phyloP scores from a whole-genome alignment of 140 eudicot genomes.

The Ambrosia hybrid region DNA sequence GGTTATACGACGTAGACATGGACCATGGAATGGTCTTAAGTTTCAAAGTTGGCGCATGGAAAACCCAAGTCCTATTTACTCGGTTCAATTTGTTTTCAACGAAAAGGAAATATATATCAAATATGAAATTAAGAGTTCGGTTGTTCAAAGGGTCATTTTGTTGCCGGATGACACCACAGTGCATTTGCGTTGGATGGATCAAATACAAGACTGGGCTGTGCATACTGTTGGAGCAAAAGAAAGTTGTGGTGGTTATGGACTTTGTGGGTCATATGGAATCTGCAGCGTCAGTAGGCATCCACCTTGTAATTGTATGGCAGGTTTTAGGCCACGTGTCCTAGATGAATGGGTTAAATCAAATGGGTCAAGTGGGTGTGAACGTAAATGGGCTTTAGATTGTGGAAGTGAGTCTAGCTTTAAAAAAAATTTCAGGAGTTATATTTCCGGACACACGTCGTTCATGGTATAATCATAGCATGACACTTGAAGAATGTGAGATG shows the following conservation, averaged over 20 bases:
- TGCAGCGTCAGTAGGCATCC: neutral
- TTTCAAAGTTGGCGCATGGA: constrained; percentile 21
- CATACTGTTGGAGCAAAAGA: neutral
- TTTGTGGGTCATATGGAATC: constrained; percentile 7
- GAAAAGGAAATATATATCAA: constrained; percentile 15
- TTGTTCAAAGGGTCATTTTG: neutral
- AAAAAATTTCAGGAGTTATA: neutral
- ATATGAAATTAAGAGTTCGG: neutral
- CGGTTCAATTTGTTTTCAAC: neutral
- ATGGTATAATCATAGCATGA: constrained; percentile 15
- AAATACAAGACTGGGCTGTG: constrained; percentile 3
- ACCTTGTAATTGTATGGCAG: constrained; percentile 25
- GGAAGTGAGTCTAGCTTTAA: constrained; percentile 9
- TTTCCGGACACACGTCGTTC: constrained; percentile 12
- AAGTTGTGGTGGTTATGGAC: constrained; percentile 2
- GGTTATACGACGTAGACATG: constrained; percentile 10
- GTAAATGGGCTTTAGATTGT: neutral
- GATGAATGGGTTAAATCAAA: constrained; percentile 16
- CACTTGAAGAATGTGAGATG: constrained; percentile 10
- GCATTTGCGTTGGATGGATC: constrained; percentile 1
- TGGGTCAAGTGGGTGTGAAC: constrained; percentile 19
- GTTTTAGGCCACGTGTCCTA: constrained; percentile 21
- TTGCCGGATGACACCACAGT: neutral
- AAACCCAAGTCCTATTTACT: neutral
- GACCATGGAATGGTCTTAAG: constrained; percentile 31